phyloP scores from a whole-genome alignment of 768 basidiomycete species.

The Melanogaster broomeanus region DNA sequence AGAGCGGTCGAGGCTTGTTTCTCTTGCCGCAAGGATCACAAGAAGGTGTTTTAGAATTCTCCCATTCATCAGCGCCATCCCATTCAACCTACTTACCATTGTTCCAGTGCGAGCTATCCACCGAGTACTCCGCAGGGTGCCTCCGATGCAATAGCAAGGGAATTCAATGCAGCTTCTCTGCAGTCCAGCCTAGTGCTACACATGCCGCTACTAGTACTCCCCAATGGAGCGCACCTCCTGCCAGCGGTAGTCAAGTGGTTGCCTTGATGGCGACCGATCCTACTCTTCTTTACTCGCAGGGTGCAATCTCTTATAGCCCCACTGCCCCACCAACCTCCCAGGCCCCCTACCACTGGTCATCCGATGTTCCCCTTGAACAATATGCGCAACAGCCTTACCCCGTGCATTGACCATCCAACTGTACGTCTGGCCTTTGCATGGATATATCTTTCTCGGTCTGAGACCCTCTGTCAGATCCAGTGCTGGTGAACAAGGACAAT shows the following conservation, averaged over 20 bases:
- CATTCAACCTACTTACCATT: conserved; percentile 1
- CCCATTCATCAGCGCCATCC: background rate
- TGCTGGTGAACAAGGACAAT: too few species aligned
- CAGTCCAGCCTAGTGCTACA: background rate
- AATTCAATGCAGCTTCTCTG: conserved; percentile 17
- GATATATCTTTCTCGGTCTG: background rate
- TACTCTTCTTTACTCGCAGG: conserved; percentile 7
- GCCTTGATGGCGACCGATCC: background rate
- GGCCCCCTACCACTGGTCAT: background rate
- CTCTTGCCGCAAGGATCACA: conserved; percentile 25
- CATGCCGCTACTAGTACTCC: background rate
- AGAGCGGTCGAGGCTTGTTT: conserved; percentile 30
- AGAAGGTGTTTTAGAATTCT: conserved; percentile 14
- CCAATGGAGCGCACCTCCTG: background rate
- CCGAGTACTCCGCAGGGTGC: conserved; percentile 11
- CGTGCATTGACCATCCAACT: conserved; percentile 1
- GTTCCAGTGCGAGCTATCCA: conserved; percentile 20
- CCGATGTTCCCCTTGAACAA: background rate
- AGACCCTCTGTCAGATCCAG: conserved; percentile 10
- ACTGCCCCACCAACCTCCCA: conserved; percentile 4
- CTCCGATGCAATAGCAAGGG: conserved; percentile 15
- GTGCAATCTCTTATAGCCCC: conserved; percentile 1
- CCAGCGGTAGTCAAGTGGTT: background rate
- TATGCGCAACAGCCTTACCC: conserved; percentile 6
- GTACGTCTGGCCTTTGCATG: conserved; percentile 6